Percentiles rank a stretch among this genome's conserved stretches.
Evolutionary conservation across 75 land plant genomes (phyloP).

Genomic region (Selaginella tamariscina): DNA sequence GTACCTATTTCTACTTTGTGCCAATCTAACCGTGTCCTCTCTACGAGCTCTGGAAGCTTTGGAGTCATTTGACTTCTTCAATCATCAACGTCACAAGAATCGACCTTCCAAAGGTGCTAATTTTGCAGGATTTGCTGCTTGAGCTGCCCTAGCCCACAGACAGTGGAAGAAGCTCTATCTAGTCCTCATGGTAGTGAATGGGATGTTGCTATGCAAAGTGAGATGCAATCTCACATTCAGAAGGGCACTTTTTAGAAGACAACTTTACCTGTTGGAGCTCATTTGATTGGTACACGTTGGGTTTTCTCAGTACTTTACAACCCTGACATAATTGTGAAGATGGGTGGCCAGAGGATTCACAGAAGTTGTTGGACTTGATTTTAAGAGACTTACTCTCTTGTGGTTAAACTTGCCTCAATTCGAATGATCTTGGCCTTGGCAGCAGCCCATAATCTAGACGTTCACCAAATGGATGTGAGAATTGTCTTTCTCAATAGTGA

Average conservation of each 20-base stretch:
- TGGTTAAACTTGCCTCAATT: not conserved
- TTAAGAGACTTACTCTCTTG: not conserved
- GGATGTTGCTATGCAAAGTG: not conserved
- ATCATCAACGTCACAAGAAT: too few species aligned
- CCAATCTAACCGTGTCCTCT: too few species aligned
- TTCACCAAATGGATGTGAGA: slow-evolving; percentile 10
- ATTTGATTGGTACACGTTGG: too few species aligned
- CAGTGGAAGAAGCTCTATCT: not conserved
- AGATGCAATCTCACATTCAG: not conserved
- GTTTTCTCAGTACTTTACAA: too few species aligned
- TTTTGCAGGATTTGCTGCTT: not conserved
- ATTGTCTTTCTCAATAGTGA: not conserved
- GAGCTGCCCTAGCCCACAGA: not conserved
- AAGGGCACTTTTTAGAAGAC: not conserved
- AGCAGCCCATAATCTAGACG: not conserved
- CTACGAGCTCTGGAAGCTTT: too few species aligned
- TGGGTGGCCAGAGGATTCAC: slow-evolving; percentile 2
- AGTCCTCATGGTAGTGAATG: not conserved
- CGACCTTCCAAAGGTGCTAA: too few species aligned
- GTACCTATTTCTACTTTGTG: too few species aligned
- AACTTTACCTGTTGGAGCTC: not conserved
- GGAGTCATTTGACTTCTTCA: too few species aligned
- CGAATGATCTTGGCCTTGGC: not conserved
- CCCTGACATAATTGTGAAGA: too few species aligned
- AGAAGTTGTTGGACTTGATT: not conserved